A percentile compares a stretch with the other conserved stretches of the same genome.
Conservation (phyloP, 306 rosid species). For the Vigna angularis region DNA sequence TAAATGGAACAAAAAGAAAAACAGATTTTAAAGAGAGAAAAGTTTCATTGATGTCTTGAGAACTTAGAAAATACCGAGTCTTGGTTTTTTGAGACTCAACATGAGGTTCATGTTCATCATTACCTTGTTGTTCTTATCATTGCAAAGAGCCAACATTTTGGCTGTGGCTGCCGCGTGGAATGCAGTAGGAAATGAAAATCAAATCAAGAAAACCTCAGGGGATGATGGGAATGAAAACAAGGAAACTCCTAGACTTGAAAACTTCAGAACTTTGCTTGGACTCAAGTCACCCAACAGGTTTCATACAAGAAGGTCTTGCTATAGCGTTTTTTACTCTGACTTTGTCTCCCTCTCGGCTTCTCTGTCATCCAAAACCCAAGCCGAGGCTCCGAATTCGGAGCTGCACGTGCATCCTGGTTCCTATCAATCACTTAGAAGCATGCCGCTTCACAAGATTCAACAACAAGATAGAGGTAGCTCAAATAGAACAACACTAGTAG, state of each 20-base stretch:
- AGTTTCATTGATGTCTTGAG: background rate
- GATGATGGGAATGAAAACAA: background rate
- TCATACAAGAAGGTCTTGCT: background rate
- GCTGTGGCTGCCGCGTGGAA: background rate
- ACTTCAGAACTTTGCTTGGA: background rate
- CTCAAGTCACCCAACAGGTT: background rate
- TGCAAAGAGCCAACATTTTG: constrained; percentile 6
- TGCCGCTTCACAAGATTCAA: background rate
- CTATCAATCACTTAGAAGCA: background rate
- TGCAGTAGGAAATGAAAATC: background rate
- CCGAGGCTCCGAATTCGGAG: background rate
- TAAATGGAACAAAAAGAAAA: background rate
- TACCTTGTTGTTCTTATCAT: background rate
- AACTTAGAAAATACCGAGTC: background rate
- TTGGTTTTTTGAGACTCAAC: background rate
- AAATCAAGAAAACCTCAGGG: background rate
- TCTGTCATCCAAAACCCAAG: background rate
- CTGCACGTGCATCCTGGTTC: background rate
- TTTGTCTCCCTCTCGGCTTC: constrained; percentile 7
- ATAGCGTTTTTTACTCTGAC: background rate
- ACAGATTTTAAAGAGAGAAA: background rate
- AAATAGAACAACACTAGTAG: constrained; percentile 10
- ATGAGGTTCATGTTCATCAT: background rate
- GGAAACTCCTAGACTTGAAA: background rate
- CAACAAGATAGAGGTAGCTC: background rate